These are phyloP conservation scores for Cercis canadensis DNA, from an alignment of 306 rosid genomes.

Conservation along the genomic window DNA sequence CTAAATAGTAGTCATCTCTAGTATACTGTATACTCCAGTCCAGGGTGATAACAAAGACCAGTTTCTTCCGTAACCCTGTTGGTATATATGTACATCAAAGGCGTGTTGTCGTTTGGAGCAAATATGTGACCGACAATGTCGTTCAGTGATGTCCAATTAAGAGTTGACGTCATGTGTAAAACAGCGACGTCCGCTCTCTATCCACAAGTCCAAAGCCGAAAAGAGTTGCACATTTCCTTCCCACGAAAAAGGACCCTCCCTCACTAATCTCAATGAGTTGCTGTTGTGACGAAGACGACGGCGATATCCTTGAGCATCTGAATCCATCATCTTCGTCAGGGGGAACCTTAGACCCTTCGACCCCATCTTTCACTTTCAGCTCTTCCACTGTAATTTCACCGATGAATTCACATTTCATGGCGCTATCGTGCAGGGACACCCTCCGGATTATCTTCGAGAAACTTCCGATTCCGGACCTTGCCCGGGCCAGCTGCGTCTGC, in stretches of 20 bases:
- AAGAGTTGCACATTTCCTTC: too few species aligned
- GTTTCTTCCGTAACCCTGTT: too few species aligned
- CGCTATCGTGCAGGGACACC: constrained; percentile 73
- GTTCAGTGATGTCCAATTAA: too few species aligned
- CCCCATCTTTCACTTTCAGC: constrained; percentile 19
- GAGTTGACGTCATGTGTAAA: too few species aligned
- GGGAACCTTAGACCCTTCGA: constrained; percentile 15
- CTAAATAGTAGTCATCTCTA: too few species aligned
- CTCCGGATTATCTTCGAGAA: constrained; percentile 80
- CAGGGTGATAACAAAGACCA: too few species aligned
- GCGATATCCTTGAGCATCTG: constrained; percentile 47
- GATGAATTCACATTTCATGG: constrained; percentile 78
- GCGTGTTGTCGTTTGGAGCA: too few species aligned
- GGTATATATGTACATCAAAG: too few species aligned
- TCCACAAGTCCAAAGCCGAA: background rate
- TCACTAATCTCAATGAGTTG: constrained; percentile 49
- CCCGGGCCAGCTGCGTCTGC: constrained; percentile 83
- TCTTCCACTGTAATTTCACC: constrained; percentile 50
- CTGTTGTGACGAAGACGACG: constrained; percentile 69
- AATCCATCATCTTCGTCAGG: constrained; percentile 10
- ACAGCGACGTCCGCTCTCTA: too few species aligned
- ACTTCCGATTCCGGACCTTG: constrained; percentile 75
- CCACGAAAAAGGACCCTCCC: background rate
- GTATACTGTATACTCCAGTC: too few species aligned
- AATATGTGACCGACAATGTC: too few species aligned